Base-by-base conservation (phyloP, 257 asterid genomes). In the Solanum chiquidenum region DNA sequence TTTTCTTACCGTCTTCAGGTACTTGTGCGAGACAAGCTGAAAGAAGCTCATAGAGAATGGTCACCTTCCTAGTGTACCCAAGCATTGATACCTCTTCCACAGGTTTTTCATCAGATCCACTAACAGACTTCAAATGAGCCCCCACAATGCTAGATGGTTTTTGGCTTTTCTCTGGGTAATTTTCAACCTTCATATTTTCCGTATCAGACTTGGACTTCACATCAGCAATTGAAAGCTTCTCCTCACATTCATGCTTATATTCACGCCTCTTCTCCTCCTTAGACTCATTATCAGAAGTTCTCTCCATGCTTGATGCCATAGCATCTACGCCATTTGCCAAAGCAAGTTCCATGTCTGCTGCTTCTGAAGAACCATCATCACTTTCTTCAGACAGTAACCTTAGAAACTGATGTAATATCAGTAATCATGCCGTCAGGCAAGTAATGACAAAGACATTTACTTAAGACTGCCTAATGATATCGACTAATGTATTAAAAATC, bases 41-140 rank as follows among this genome's bases (percentile, higher is more conserved):
- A 73, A 96, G 93, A 92, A 96, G 96, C 90, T 95, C 98, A 52
- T 94, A 94, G 4, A 96, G 93, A 90, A 96, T 95, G 83, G 92
- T 80, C 83, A 94, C 88, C 92, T 96, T 95, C 93, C 95, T 93
- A 31, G 93, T 77, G 93, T 93, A 91, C 74, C 92, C 89, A 90
- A 94, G 94, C 93, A 91, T 89, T 83, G 89, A 88, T 44, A 93
- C 90, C 90, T 95, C 98, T 90, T 93, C 97, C 90, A 89, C 85
- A 38, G 94, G 95, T 82, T 92, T 92, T 82, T 93, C 95, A 86
- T 90, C 93, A 72, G 90, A 88, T 88, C 92, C 90, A 69, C 72
- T 20, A 84, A 69, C 29, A 25, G 94, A 84, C 86, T 91, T 88
- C 68, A 76, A 40, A 21, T 71, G 89, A 87, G 90, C 84, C 79